Evolutionary conservation across 2,329 filamentous ascomycete genomes (phyloP).

Genomic region (Xylariaceae sp.): DNA sequence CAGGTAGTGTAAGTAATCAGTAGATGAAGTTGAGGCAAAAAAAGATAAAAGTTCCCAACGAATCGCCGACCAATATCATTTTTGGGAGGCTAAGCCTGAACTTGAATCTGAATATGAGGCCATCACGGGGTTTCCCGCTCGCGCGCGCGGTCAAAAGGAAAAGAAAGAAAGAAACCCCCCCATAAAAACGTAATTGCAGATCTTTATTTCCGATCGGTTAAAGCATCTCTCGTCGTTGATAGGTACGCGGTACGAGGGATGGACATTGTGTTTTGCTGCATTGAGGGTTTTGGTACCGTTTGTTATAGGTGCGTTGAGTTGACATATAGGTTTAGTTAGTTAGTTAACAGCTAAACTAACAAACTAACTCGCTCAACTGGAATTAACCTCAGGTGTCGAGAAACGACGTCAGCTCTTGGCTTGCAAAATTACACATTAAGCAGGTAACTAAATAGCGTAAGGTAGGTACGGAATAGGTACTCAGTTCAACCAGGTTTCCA

Average conservation of each 20-base stretch:
- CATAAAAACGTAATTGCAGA: constrained; percentile 5
- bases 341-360: too few relatives aligned
- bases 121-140: background rate
- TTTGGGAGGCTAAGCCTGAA: background rate
- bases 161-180: too few relatives aligned
- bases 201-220: constrained; percentile 20
- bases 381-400: too few relatives aligned
- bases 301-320: too few relatives aligned
- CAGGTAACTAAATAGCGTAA: too few relatives aligned
- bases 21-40: background rate
- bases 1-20: background rate
- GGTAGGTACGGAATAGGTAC: background rate
- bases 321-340: too few relatives aligned
- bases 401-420: too few relatives aligned
- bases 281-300: too few relatives aligned
- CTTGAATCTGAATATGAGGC: background rate
- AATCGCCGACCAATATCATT: background rate
- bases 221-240: background rate
- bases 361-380: too few relatives aligned
- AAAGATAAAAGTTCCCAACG: background rate
- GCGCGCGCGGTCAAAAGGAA: background rate
- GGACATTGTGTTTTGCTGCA: background rate
- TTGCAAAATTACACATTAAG: too few relatives aligned
- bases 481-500: background rate
- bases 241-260: background rate